Base-by-base conservation (phyloP, 1,284 basidiomycete genomes). In the Malassezia dermatis region DNA sequence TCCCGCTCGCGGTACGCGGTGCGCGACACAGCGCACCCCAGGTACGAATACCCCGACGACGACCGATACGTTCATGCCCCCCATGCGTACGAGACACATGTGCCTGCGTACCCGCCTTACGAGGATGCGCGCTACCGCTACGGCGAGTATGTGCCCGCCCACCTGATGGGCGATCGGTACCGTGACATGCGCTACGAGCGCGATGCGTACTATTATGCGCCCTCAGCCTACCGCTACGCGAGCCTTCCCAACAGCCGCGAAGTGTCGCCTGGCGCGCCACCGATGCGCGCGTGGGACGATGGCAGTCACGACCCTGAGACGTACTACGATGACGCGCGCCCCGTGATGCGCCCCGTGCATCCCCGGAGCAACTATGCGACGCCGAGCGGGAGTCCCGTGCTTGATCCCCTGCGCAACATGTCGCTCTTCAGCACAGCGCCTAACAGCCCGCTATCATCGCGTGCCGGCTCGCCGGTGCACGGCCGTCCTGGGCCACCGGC, bases 321-420 rank as follows among this genome's bases (percentile, higher is more conserved):
- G n/a, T 62, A 62, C 46, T 66, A 70, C 31, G 65, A 62, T 23
- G 37, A 39, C 37, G 10, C 37, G 2, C 37, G 37, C 37, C 37
- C 37, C 11, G 19, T 39, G 37, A 39, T 39, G 37, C 37, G 37
- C 19, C 37, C 37, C 4, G 11, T 39, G 37, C 37, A 39, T 19
- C 37, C 37, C 19, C 46, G 46, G 10, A 56, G 53, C 53, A 56
- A 47, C 35, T 56, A 69, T 43, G 71, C 65, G 63, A 73, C 71
- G 8, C 71, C 71, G 11, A 69, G 66, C 39, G 65, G 68, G 53
- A 69, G 66, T 37, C 71, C 71, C 43, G 71, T 73, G 8, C 65
- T 73, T 5, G 71, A 68, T 23, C 68, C 71, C 34, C 52, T 73
- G 43, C 64, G 68, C 41, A 71, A 62, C 54, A 71, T 73, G 69